A percentile compares a stretch with the other conserved stretches of the same genome.
phyloP scores from a whole-genome alignment of 805 yeast species.

The Saccharomyces eubayanus region DNA sequence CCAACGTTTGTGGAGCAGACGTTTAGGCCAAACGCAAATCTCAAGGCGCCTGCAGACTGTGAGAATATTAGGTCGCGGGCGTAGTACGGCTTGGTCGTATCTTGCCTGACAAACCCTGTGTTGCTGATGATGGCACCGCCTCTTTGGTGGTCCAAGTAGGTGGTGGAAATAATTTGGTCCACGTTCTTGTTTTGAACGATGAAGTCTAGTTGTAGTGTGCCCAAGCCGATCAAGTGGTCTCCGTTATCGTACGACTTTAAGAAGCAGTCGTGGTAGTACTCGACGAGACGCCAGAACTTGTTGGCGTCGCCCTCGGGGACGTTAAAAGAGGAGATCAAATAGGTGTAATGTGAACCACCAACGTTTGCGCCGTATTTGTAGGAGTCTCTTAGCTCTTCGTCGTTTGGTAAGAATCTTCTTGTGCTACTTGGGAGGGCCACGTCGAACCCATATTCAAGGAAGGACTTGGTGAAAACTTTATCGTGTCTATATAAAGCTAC shows the following conservation, averaged over 20 bases:
- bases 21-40: constrained; percentile 16
- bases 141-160: constrained; percentile 12
- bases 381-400: constrained; percentile 6
- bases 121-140: constrained; percentile 24
- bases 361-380: constrained; percentile 22
- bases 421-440: constrained; percentile 18
- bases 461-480: constrained; percentile 9
- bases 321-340: constrained; percentile 15
- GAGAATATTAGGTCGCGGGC: constrained; percentile 16
- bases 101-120: constrained; percentile 13
- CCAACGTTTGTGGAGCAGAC: constrained; percentile 14
- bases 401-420: constrained; percentile 14
- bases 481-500: constrained; percentile 14
- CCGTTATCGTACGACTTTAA: constrained; percentile 9
- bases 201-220: constrained; percentile 16
- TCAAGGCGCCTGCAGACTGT: constrained; percentile 19
- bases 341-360: constrained; percentile 22
- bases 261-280: constrained; percentile 13
- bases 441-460: constrained; percentile 17
- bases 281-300: constrained; percentile 16
- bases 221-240: constrained; percentile 15
- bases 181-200: constrained; percentile 12
- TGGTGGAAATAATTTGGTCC: constrained; percentile 12
- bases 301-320: constrained; percentile 6
- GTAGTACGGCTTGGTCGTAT: constrained; percentile 1